These are phyloP conservation scores for Dimocarpus longan DNA, from an alignment of 345 rosid species.

Conservation along the genomic window DNA sequence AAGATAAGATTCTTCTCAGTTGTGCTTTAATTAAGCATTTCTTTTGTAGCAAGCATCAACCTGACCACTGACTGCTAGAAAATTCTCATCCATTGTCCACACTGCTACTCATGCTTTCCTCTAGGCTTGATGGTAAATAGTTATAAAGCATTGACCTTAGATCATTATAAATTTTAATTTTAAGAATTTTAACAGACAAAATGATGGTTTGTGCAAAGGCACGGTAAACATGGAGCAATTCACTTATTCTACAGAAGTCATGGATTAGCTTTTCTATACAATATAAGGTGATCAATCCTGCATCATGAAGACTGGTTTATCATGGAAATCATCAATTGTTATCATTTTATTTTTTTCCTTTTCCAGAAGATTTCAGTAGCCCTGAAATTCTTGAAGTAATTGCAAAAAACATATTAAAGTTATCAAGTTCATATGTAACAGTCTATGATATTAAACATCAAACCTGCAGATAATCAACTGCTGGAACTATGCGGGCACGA, in stretches of 20 bases:
- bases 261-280: neutral
- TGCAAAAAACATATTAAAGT: neutral
- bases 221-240: neutral
- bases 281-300: neutral
- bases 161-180: neutral
- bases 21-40: neutral
- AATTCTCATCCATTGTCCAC: neutral
- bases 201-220: neutral
- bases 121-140: neutral
- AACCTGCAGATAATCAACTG: conserved; percentile 82
- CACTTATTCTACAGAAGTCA: neutral
- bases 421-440: neutral
- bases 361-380: neutral
- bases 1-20: neutral
- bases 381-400: neutral
- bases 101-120: conserved; percentile 3
- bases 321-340: neutral
- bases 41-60: neutral
- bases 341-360: neutral
- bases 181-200: neutral
- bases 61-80: neutral
- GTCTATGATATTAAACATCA: neutral
- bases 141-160: neutral
- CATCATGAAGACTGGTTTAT: neutral
- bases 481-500: conserved; percentile 67